Base-by-base conservation (phyloP, 2,329 filamentous ascomycete species). In the Thelonectria olida region DNA sequence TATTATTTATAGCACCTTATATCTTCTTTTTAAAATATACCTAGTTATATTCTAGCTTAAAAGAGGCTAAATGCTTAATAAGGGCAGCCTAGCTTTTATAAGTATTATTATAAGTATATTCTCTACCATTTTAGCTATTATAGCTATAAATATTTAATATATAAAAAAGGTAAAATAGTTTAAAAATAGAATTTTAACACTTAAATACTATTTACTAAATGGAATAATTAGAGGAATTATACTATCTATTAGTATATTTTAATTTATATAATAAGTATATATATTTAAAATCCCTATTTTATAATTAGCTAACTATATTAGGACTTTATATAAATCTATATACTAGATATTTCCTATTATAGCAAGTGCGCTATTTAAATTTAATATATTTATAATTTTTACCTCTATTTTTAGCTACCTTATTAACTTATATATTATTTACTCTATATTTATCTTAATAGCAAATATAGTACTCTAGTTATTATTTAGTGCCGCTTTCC, bases 371-470 rank as follows among this genome's bases (percentile, higher is more conserved):
- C 78, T 83, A 38, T 82, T 90, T 58, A 88, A 89, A 50, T 73
- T 82, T 63, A 88, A 84, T 6, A 74, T 85, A 55, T 85, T 90
- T 0, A 77, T 90, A 20, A 86, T 92, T 19, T 92, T 92, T 78
- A 76, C 91, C 10, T 81, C 81, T 2, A 77, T 88, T 36, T 84
- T 88, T 71, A 90, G 87, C 75, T 92, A 91, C 74, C 81, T 92
- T 10, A 86, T 92, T 64, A 90, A 92, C 71, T 78, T 87, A 2
- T 88, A 92, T 74, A 88, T 89, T 50, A 89, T 94, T 66, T 95
- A 90, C 63, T 91, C 92, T 0, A 91, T 91, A 0, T 92, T 88
- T 0, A 90, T 88, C 0, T 80, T 94, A 4, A 91, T 91, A 1
- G 91, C 90, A 13, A 71, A 71, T 23, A 62, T 69, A 0, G 64